Conservation (phyloP, 1,139 yeast species). For the Debaryomyces robertsiae region DNA sequence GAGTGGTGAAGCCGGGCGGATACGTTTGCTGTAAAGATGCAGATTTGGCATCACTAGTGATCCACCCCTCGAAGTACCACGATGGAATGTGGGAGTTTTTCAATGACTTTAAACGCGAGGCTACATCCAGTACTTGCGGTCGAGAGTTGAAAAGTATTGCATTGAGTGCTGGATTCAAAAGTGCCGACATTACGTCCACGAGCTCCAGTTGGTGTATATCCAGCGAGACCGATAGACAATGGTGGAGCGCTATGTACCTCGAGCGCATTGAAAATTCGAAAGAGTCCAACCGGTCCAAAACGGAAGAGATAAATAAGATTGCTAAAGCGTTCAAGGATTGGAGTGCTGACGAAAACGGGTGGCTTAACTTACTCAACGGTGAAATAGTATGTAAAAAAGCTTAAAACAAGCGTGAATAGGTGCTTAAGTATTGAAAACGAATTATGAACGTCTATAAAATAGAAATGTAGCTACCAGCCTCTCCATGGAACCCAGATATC, state of each 20-base stretch:
- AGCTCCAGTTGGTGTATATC: constrained; percentile 21
- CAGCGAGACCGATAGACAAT: constrained; percentile 10
- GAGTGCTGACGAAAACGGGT: constrained; percentile 18
- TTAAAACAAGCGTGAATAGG: too few relatives aligned
- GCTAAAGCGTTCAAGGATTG: constrained; percentile 19
- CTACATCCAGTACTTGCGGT: constrained; percentile 22
- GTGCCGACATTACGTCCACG: constrained; percentile 14
- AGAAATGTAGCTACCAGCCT: constrained; percentile 39
- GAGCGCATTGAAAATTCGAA: constrained; percentile 20
- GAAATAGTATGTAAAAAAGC: constrained; percentile 21
- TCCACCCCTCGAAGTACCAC: constrained; percentile 25
- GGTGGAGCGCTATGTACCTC: constrained; percentile 14
- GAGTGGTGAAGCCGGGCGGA: constrained; percentile 44
- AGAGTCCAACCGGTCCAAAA: constrained; percentile 11
- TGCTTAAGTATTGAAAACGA: too few relatives aligned
- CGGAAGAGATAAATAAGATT: constrained; percentile 11
- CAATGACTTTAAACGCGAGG: constrained; percentile 10
- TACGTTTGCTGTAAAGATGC: constrained; percentile 37
- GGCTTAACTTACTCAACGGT: constrained; percentile 18
- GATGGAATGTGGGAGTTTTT: constrained; percentile 15
- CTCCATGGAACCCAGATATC: constrained; percentile 77
- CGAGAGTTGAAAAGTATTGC: constrained; percentile 21
- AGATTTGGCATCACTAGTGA: constrained; percentile 22
- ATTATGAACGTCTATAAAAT: not conserved
- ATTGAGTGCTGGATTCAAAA: constrained; percentile 23